A percentile compares a stretch with the other conserved stretches of the same genome.
These are phyloP conservation scores for Cyclotella kingstonii DNA, from an alignment of 108 stramenopile species.

Conservation along the genomic window DNA sequence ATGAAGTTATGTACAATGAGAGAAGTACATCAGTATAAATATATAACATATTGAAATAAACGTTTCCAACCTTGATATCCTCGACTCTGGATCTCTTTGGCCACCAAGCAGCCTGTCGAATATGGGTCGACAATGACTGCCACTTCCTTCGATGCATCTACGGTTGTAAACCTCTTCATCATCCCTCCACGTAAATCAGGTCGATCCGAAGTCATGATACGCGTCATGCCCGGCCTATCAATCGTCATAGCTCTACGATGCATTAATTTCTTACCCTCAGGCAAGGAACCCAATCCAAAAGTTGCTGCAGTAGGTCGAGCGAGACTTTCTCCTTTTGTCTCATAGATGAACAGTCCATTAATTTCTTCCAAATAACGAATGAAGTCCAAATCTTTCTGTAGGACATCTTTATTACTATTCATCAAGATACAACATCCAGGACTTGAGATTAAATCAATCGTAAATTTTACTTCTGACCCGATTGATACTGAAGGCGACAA, in stretches of 20 bases:
- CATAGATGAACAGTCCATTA: constrained; percentile 79
- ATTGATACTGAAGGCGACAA: constrained; percentile 56
- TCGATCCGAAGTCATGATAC: constrained; percentile 69
- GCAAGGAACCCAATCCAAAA: constrained; percentile 39
- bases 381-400: constrained; percentile 71
- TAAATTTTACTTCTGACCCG: constrained; percentile 70
- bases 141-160: constrained; percentile 74
- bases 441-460: constrained; percentile 67
- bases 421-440: constrained; percentile 78
- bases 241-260: constrained; percentile 57
- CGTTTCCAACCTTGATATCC: constrained; percentile 42
- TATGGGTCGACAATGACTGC: constrained; percentile 92
- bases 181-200: constrained; percentile 66
- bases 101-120: constrained; percentile 84
- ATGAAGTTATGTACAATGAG: too few relatives aligned
- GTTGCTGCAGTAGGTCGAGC: constrained; percentile 65
- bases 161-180: constrained; percentile 69
- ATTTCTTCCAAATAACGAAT: constrained; percentile 83
- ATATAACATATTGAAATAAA: not conserved
- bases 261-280: constrained; percentile 23
- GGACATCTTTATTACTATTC: constrained; percentile 55
- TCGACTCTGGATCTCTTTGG: constrained; percentile 70
- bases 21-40: too few relatives aligned
- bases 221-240: constrained; percentile 69
- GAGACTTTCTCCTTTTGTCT: constrained; percentile 62